A percentile compares a stretch with the other conserved stretches of the same genome.
These are phyloP conservation scores for Ceriops zippeliana DNA, from an alignment of 345 rosid genomes.

Conservation along the genomic window DNA sequence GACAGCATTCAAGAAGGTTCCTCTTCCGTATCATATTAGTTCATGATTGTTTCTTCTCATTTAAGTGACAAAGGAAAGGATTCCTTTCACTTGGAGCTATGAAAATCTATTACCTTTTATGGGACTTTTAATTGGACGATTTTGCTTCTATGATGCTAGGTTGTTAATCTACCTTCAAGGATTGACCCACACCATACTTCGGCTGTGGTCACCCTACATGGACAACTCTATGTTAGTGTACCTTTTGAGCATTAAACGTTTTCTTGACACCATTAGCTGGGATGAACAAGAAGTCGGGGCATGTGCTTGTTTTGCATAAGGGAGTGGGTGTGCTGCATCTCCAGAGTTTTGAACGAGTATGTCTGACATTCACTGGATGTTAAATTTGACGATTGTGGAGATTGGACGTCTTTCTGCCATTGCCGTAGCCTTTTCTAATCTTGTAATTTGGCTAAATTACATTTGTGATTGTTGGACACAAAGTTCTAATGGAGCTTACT, in stretches of 20 bases:
- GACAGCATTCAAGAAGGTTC: conserved; percentile 64
- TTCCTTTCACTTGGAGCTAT: background rate
- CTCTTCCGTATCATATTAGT: background rate
- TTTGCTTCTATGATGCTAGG: conserved; percentile 31
- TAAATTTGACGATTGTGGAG: too few species aligned
- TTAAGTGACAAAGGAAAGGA: background rate
- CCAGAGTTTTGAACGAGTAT: background rate
- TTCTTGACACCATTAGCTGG: background rate
- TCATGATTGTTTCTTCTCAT: background rate
- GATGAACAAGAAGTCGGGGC: background rate
- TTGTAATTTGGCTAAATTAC: too few species aligned
- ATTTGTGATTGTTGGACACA: too few species aligned
- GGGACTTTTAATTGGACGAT: too few species aligned
- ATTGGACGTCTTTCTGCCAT: too few species aligned
- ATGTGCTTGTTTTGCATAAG: background rate
- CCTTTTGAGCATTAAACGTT: conserved; percentile 41
- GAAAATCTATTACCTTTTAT: too few species aligned
- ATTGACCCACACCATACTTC: conserved; percentile 69
- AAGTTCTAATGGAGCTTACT: too few species aligned
- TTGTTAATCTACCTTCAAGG: conserved; percentile 56
- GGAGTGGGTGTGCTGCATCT: background rate
- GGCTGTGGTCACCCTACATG: conserved; percentile 71
- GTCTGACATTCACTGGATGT: background rate
- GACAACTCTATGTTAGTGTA: conserved; percentile 64
- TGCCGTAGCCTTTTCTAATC: too few species aligned